phyloP scores from a whole-genome alignment of 1,284 basidiomycete genomes.

The Meira nashicola region DNA sequence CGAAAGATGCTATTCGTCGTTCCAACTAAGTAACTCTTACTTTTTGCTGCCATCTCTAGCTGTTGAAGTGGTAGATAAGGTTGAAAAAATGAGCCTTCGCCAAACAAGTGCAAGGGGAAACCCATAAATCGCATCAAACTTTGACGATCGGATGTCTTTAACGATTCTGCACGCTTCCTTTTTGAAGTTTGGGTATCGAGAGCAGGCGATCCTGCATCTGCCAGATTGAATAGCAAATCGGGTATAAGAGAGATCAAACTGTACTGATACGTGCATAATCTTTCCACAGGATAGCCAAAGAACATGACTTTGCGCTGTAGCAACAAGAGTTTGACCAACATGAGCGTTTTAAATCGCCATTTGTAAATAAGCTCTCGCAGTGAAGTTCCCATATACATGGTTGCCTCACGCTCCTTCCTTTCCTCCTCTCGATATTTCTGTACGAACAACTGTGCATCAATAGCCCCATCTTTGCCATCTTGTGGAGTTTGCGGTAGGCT shows the following conservation, averaged over 20 bases:
- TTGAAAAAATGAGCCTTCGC: slow-evolving; percentile 87
- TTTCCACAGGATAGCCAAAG: slow-evolving; percentile 92
- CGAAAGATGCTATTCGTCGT: slow-evolving; percentile 95
- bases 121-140: slow-evolving; percentile 89
- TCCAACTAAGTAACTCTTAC: slow-evolving; percentile 73
- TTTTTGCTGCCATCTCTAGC: slow-evolving; percentile 72
- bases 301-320: slow-evolving; percentile 94
- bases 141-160: slow-evolving; percentile 82
- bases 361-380: slow-evolving; percentile 86
- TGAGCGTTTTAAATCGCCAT: slow-evolving; percentile 86
- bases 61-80: slow-evolving; percentile 96
- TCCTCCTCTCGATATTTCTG: neutral
- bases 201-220: slow-evolving; percentile 85
- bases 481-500: neutral
- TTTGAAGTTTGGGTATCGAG: slow-evolving; percentile 58
- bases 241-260: slow-evolving; percentile 62
- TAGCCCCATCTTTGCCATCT: slow-evolving; percentile 1
- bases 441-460: slow-evolving; percentile 3
- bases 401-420: slow-evolving; percentile 26
- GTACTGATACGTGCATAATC: slow-evolving; percentile 94
- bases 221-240: slow-evolving; percentile 78
- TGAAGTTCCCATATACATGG: slow-evolving; percentile 82
- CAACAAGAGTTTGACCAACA: slow-evolving; percentile 89
- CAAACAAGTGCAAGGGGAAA: slow-evolving; percentile 68
- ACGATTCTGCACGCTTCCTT: slow-evolving; percentile 56